Percentiles rank a stretch among this genome's conserved stretches.
phyloP scores from a whole-genome alignment of 225 moss, liverwort and hornwort species.

The Rhytidiadelphus loreus region DNA sequence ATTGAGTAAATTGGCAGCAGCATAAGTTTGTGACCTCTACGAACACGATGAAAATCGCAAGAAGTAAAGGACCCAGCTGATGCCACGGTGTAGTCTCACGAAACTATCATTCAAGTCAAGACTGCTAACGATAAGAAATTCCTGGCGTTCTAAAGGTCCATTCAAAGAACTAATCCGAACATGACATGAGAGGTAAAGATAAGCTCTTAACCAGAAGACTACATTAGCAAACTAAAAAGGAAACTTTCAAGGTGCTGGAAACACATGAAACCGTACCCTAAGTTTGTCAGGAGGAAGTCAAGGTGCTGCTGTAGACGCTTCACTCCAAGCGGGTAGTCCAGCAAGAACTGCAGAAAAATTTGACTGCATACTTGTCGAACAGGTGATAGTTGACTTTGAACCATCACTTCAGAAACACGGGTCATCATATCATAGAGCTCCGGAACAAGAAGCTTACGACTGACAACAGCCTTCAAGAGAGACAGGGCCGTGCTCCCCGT shows the following conservation, averaged over 20 bases:
- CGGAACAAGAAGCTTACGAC: slow-evolving; percentile 78
- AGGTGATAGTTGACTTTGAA: slow-evolving; percentile 58
- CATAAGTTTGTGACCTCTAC: not conserved
- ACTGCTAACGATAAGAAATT: not conserved
- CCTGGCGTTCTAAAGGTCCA: not conserved
- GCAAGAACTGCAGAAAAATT: slow-evolving; percentile 79
- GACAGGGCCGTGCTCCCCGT: slow-evolving; percentile 66
- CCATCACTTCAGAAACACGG: slow-evolving; percentile 77
- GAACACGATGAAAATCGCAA: not conserved
- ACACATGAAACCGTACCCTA: slow-evolving; percentile 37
- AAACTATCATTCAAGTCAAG: not conserved
- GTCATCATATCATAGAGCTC: slow-evolving; percentile 96
- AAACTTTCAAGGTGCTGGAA: not conserved
- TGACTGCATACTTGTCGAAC: slow-evolving; percentile 81
- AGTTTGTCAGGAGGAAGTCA: slow-evolving; percentile 71
- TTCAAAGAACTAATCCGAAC: not conserved
- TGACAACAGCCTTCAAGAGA: slow-evolving; percentile 83
- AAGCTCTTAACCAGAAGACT: not conserved
- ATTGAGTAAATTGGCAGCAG: not conserved
- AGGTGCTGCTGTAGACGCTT: slow-evolving; percentile 91
- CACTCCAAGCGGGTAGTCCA: slow-evolving; percentile 79
- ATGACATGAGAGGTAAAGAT: not conserved
- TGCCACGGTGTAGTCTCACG: not conserved
- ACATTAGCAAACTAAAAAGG: not conserved
- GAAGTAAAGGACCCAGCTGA: not conserved